Percentiles rank a stretch among this genome's conserved stretches.
Conservation (phyloP, 169 alveolate genomes). For the Eimeria sp. region DNA sequence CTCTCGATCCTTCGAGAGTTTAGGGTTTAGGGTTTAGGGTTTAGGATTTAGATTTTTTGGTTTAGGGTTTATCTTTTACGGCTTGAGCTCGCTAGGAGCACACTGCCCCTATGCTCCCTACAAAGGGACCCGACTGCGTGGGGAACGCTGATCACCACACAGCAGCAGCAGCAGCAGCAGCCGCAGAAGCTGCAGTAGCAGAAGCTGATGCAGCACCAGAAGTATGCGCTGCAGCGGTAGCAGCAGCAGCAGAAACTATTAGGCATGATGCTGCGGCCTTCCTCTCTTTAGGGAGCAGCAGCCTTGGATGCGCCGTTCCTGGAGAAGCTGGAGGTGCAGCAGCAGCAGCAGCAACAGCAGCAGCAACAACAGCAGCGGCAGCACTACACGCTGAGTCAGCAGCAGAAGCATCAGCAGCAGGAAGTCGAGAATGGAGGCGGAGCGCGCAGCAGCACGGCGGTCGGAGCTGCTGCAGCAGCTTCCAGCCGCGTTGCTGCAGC, state of each 20-base stretch:
- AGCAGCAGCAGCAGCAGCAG: too few relatives aligned
- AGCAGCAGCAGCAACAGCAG: neutral
- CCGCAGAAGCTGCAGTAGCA: neutral
- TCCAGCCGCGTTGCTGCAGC: constrained; percentile 38
- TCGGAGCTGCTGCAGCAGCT: constrained; percentile 61
- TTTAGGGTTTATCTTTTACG: neutral
- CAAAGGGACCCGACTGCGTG: neutral
- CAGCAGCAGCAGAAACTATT: neutral
- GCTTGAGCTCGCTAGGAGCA: neutral
- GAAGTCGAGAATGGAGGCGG: neutral
- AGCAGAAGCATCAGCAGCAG: constrained; percentile 50
- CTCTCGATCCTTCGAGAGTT: too few relatives aligned
- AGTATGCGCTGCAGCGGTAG: neutral
- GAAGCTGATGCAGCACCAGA: constrained; percentile 14
- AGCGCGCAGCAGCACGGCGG: constrained; percentile 23
- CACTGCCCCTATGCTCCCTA: neutral
- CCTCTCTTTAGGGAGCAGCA: neutral
- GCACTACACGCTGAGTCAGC: neutral
- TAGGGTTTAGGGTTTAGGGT: neutral
- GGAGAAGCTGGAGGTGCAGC: neutral
- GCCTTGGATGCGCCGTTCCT: neutral
- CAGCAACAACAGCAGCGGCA: constrained; percentile 25
- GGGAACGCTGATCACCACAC: too few relatives aligned
- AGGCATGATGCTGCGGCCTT: neutral
- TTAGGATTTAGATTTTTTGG: neutral